Evolutionary conservation across 2,329 filamentous ascomycete genomes (phyloP).

Genomic region (Penicillium sp.): DNA sequence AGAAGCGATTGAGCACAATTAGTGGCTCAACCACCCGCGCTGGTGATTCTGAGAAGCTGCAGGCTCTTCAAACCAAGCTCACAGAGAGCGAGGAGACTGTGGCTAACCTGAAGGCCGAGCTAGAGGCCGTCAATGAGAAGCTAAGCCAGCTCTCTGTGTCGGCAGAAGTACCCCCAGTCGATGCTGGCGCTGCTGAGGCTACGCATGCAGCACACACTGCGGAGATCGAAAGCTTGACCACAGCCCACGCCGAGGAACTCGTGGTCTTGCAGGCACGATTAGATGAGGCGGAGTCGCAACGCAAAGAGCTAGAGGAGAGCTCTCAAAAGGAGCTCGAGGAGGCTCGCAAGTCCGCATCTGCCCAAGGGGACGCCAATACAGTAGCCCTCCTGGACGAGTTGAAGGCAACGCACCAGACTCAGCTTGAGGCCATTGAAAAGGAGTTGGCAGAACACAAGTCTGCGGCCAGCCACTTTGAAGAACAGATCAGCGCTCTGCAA

Average conservation of each 20-base stretch:
- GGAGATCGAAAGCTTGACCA: conserved; percentile 34
- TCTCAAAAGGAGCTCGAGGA: conserved; percentile 39
- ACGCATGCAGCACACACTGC: conserved; percentile 32
- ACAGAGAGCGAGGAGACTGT: conserved; percentile 38
- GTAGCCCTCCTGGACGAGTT: conserved; percentile 37
- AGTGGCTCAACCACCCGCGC: conserved; percentile 27
- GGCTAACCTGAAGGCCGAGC: conserved; percentile 31
- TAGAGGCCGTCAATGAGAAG: conserved; percentile 37
- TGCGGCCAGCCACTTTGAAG: conserved; percentile 27
- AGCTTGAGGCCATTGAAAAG: conserved; percentile 36
- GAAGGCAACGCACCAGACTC: conserved; percentile 36
- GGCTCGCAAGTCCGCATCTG: conserved; percentile 35
- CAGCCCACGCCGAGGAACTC: conserved; percentile 34
- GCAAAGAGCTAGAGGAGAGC: conserved; percentile 38
- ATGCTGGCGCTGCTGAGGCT: conserved; percentile 23
- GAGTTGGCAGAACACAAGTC: conserved; percentile 36
- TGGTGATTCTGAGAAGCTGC: conserved; percentile 34
- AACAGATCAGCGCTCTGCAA: conserved; percentile 31
- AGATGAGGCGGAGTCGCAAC: conserved; percentile 36
- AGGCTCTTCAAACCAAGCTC: conserved; percentile 35
- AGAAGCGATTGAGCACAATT: conserved; percentile 39
- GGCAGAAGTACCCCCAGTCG: conserved; percentile 23
- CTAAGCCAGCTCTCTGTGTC: conserved; percentile 31
- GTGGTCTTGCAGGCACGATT: conserved; percentile 33
- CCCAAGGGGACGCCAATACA: conserved; percentile 36